Evolutionary conservation across 2,329 filamentous ascomycete genomes (phyloP), one percentile per base, ranked within the genome.

Genomic region (Xylaria sp.): DNA sequence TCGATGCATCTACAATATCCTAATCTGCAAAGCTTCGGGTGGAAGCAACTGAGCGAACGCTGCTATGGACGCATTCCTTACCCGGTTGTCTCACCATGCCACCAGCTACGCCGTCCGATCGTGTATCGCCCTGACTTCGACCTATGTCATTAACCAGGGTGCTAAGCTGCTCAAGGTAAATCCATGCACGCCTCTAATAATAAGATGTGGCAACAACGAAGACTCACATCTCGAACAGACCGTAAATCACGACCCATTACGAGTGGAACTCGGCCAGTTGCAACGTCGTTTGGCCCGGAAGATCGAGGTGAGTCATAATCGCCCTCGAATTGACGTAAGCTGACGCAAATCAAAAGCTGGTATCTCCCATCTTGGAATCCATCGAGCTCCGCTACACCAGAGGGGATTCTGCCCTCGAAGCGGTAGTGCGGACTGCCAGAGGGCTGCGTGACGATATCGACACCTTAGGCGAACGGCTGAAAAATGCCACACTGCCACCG

Each of bases 61-160:
- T 78, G 85, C 75, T 67, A 97, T 97, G 93, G 93, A 97, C 78
- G 85, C 85, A 63, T 84, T 89, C 70, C 80, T 89, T 66, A 76
- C 83, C 59, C 80, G 81, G 53, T 78, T 89, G 67, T 86, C 86
- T 70, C 80, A 83, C 58, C 93, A 97, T 82, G 93, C 93, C 59
- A 91, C 97, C 87, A 97, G 93, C 82, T 97, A 96, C 87, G 94
- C 94, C 78, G 94, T 97, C 75, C 86, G 92, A 59, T 94, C 93
- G 20, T 94, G 94, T 59, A 90, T 98, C 73, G 89, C 92, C 58
- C 87, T 97, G 72, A 97, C 94, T 2, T 93, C 93, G 61, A 89
- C 87, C 46, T 97, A 94, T 82, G 93, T 94, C n/a, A 86, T 97
- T 71, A 88, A 88, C 66, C 93, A 97, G 80, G 94, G 92, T 66